A percentile compares a stretch with the other conserved stretches of the same genome.
These are phyloP conservation scores for Paecilomyces niveus DNA, from an alignment of 2,329 filamentous ascomycete species.

Conservation along the genomic window DNA sequence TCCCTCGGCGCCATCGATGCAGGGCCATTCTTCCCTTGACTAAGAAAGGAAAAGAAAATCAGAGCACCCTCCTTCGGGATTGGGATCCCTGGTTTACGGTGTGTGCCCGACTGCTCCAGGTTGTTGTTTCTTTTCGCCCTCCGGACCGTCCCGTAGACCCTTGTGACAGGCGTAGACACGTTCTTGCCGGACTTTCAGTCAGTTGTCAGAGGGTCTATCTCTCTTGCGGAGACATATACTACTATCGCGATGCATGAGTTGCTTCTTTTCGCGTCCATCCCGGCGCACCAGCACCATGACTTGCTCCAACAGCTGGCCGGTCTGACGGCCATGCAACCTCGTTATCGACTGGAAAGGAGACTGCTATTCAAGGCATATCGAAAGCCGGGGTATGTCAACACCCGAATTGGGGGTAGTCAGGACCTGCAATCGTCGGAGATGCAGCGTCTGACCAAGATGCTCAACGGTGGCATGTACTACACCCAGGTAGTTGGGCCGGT, in stretches of 20 bases:
- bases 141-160: background rate
- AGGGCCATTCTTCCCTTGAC: background rate
- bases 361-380: conserved; percentile 52
- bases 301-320: conserved; percentile 56
- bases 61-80: background rate
- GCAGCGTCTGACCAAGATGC: conserved; percentile 40
- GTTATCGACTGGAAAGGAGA: conserved; percentile 47
- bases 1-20: background rate
- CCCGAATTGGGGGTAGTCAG: conserved; percentile 37
- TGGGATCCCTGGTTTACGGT: background rate
- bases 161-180: background rate
- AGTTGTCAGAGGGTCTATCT: background rate
- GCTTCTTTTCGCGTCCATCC: conserved; percentile 54
- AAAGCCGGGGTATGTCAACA: conserved; percentile 35
- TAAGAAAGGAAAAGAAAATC: background rate
- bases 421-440: conserved; percentile 37
- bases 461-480: conserved; percentile 48
- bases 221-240: background rate
- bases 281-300: conserved; percentile 51
- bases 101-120: background rate
- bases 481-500: conserved; percentile 45
- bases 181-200: background rate
- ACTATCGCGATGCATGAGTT: conserved; percentile 53
- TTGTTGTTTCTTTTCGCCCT: background rate
- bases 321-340: conserved; percentile 55